Percentiles rank a stretch among this genome's conserved stretches.
phyloP scores from a whole-genome alignment of 371 early-diverging fungal genomes.

The Syncephalastrum sp. region DNA sequence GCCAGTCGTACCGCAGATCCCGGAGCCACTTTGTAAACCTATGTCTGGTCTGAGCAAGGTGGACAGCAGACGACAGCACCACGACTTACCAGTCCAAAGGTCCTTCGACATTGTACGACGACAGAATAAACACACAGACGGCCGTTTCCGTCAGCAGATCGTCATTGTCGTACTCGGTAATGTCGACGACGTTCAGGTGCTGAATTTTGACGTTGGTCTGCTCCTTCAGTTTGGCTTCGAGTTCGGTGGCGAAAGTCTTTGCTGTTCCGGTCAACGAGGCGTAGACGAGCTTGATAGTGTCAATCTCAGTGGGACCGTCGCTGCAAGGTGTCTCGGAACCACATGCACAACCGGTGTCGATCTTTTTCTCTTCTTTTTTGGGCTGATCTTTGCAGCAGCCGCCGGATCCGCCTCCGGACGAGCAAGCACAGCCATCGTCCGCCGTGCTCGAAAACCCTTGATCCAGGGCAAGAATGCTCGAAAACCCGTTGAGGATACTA shows the following conservation, averaged over 20 bases:
- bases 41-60: neutral
- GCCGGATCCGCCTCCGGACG: conserved; percentile 16
- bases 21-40: conserved; percentile 61
- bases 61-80: neutral
- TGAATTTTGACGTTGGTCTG: conserved; percentile 23
- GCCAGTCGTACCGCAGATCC: conserved; percentile 68
- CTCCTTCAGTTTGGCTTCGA: conserved; percentile 27
- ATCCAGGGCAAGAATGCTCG: conserved; percentile 45
- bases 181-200: conserved; percentile 48
- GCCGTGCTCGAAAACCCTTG: conserved; percentile 27
- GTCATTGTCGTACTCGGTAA: conserved; percentile 74
- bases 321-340: neutral
- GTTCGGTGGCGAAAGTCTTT: conserved; percentile 38
- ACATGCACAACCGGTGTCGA: neutral
- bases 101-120: conserved; percentile 75
- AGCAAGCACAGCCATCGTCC: conserved; percentile 20
- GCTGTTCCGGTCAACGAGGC: conserved; percentile 53
- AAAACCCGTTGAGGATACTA: conserved; percentile 40
- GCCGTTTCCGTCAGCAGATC: conserved; percentile 59
- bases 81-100: conserved; percentile 62
- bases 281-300: conserved; percentile 48
- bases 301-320: conserved; percentile 25
- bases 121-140: conserved; percentile 65
- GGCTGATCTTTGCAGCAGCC: conserved; percentile 28
- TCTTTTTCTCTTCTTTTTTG: conserved; percentile 1